Conservation (phyloP, 208 protist species). For the Wallacemonas sp. region DNA sequence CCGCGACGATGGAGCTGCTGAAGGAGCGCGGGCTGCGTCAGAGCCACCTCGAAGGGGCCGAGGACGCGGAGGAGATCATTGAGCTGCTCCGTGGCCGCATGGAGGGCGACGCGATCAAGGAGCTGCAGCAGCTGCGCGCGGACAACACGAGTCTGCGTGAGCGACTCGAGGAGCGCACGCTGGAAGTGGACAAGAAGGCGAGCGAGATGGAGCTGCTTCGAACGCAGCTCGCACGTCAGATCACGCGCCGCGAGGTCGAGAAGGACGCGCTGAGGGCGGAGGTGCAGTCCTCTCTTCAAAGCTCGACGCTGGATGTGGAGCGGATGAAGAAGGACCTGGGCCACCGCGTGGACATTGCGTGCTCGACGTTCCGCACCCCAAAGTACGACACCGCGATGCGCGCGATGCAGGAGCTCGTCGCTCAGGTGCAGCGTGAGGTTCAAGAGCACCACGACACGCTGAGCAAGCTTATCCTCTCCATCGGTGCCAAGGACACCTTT, state of each 20-base stretch:
- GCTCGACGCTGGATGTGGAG: conserved; percentile 56
- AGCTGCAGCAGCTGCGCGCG: conserved; percentile 42
- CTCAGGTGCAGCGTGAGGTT: conserved; percentile 60
- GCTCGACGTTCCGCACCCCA: conserved; percentile 59
- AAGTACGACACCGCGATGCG: conserved; percentile 78
- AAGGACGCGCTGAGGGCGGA: conserved; percentile 58
- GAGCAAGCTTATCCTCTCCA: conserved; percentile 70
- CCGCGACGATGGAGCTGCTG: conserved; percentile 56
- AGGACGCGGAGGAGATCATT: conserved; percentile 32
- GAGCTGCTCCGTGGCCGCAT: conserved; percentile 45
- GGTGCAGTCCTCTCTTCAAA: conserved; percentile 54
- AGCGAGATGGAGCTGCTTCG: conserved; percentile 63
- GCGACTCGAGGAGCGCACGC: conserved; percentile 50
- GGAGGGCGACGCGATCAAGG: conserved; percentile 43
- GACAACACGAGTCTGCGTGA: conserved; percentile 55
- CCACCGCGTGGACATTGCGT: conserved; percentile 70
- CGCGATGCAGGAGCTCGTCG: conserved; percentile 60
- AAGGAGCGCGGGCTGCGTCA: conserved; percentile 38
- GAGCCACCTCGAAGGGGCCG: conserved; percentile 26
- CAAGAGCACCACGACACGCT: conserved; percentile 77
- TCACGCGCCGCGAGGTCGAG: conserved; percentile 64
- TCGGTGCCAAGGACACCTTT: conserved; percentile 80
- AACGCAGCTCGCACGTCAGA: conserved; percentile 45
- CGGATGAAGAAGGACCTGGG: conserved; percentile 76
- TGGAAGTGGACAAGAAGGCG: conserved; percentile 58